Conservation (phyloP, 139 green algal genomes). For the Haematococcus lacustris region DNA sequence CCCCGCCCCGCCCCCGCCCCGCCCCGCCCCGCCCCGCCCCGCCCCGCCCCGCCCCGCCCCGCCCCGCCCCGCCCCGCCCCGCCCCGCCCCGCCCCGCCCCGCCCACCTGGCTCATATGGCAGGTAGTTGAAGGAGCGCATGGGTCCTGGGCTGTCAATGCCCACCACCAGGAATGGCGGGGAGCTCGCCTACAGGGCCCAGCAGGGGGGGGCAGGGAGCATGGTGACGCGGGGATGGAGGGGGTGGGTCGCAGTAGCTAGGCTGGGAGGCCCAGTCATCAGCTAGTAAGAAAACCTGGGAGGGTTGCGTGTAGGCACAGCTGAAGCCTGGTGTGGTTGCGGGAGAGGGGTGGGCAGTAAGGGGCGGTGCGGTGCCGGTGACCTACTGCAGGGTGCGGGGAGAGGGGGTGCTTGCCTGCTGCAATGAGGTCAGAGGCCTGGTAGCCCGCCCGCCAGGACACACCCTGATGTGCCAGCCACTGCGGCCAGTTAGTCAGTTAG, state of each 20-base stretch:
- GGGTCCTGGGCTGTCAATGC: slow-evolving; percentile 40
- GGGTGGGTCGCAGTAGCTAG: too few relatives aligned
- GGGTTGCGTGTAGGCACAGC: too few relatives aligned
- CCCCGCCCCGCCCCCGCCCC: too few relatives aligned
- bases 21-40: too few relatives aligned
- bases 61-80: slow-evolving; percentile 12
- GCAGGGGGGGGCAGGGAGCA: neutral
- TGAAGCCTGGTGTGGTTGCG: too few relatives aligned
- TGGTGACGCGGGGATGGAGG: too few relatives aligned
- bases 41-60: slow-evolving; percentile 25
- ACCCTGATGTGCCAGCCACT: slow-evolving; percentile 9
- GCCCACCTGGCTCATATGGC: slow-evolving; percentile 34
- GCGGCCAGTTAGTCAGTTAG: neutral
- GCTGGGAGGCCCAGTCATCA: too few relatives aligned
- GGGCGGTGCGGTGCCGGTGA: too few relatives aligned
- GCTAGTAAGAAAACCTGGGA: too few relatives aligned
- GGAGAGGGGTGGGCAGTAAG: too few relatives aligned
- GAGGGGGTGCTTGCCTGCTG: neutral
- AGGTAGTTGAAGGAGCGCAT: slow-evolving; percentile 48
- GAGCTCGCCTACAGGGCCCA: too few relatives aligned
- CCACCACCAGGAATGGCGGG: slow-evolving; percentile 38
- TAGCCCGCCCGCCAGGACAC: slow-evolving; percentile 35
- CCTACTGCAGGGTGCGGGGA: slow-evolving; percentile 8
- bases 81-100: slow-evolving; percentile 2
- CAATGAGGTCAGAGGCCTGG: slow-evolving; percentile 23